phyloP scores from a whole-genome alignment of 345 rosid species.

The Eucalyptus erythrocorys region DNA sequence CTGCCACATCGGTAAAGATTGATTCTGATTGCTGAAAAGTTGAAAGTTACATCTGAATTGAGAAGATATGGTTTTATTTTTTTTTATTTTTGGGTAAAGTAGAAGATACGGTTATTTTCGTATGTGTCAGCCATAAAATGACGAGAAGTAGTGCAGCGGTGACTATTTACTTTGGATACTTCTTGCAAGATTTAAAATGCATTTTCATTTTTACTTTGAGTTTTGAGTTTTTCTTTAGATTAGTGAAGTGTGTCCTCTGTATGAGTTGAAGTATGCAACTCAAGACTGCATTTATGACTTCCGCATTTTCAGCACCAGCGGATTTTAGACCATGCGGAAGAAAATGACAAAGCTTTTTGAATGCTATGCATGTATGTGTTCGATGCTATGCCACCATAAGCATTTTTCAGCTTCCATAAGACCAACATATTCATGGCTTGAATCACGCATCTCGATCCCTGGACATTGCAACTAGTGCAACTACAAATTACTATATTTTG shows the following conservation, averaged over 20 bases:
- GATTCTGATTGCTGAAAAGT: background rate
- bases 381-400: background rate
- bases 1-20: background rate
- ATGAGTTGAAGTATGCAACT: background rate
- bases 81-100: too few species aligned
- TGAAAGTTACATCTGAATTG: background rate
- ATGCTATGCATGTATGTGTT: background rate
- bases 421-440: background rate
- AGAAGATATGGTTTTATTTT: background rate
- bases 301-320: background rate
- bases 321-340: background rate
- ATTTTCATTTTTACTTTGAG: background rate
- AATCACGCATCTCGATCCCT: background rate
- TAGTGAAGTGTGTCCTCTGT: background rate
- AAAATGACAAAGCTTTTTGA: background rate
- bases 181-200: background rate
- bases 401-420: background rate
- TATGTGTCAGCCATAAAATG: background rate
- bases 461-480: background rate
- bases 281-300: background rate
- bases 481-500: background rate
- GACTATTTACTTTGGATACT: background rate
- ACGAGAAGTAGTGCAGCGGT: background rate
- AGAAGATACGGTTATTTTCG: background rate
- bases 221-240: background rate